A percentile compares a stretch with the other conserved stretches of the same genome.
phyloP scores from a whole-genome alignment of 345 rosid species.

The Corymbia maculata region DNA sequence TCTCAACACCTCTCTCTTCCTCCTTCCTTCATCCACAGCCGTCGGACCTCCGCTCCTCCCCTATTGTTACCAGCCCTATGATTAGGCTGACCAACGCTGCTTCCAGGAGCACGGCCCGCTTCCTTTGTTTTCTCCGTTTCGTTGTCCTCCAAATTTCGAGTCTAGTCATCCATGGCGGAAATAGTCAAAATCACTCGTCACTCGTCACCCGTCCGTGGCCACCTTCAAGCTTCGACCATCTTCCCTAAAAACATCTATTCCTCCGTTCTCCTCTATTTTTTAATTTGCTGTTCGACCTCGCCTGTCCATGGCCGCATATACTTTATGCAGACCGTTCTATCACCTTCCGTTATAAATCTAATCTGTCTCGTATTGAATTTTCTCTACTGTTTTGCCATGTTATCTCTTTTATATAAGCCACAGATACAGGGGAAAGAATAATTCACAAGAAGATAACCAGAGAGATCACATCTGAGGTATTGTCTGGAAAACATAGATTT shows the following conservation, averaged over 20 bases:
- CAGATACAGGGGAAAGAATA: background rate
- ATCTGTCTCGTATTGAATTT: background rate
- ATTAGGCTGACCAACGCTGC: background rate
- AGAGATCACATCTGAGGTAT: conserved; percentile 76
- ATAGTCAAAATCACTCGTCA: background rate
- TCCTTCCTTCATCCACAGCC: too few species aligned
- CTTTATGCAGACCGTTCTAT: background rate
- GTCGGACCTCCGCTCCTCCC: too few species aligned
- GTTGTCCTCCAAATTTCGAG: background rate
- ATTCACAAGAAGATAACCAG: background rate
- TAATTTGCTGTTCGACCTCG: background rate
- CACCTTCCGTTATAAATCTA: background rate
- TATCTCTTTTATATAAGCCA: background rate
- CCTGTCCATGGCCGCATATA: background rate
- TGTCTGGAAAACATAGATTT: conserved; percentile 78
- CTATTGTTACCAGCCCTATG: too few species aligned
- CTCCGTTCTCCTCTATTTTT: background rate
- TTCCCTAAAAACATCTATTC: background rate
- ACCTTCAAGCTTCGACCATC: background rate
- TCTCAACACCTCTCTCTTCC: too few species aligned
- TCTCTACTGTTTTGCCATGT: background rate
- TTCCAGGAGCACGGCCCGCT: background rate
- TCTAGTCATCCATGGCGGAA: background rate
- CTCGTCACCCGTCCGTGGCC: background rate
- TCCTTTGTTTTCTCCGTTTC: background rate